Evolutionary conservation across 2,329 filamentous ascomycete genomes (phyloP).

Genomic region (Meredithiella fracta): DNA sequence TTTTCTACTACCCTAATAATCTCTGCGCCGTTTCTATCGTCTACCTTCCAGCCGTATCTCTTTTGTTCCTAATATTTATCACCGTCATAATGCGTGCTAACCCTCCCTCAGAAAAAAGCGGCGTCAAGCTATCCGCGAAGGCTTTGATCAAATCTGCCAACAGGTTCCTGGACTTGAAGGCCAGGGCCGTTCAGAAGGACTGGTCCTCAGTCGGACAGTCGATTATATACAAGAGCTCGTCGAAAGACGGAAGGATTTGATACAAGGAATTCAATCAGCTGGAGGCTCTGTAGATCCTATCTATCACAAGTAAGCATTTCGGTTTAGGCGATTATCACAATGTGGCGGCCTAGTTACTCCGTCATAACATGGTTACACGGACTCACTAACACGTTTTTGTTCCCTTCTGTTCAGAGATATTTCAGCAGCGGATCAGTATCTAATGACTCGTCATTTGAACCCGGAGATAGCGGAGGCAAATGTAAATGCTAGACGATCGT

Average conservation of each 20-base stretch:
- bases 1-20: no score
- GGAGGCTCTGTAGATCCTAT: constrained; percentile 36
- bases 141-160: constrained; percentile 65
- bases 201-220: constrained; percentile 59
- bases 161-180: constrained; percentile 70
- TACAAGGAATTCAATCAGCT: constrained; percentile 40
- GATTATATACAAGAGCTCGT: constrained; percentile 48
- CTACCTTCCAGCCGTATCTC: not conserved
- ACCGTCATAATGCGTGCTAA: constrained; percentile 14
- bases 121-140: constrained; percentile 54
- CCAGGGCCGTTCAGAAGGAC: constrained; percentile 68
- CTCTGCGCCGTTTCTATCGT: no score
- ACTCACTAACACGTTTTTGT: not conserved
- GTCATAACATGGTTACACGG: not conserved
- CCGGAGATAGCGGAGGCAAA: not conserved
- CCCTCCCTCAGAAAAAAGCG: constrained; percentile 27
- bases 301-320: constrained; percentile 9
- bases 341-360: constrained; percentile 13
- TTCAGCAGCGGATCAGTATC: constrained; percentile 6
- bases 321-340: not conserved
- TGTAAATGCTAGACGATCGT: not conserved
- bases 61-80: not conserved
- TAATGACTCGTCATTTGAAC: constrained; percentile 4
- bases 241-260: constrained; percentile 38
- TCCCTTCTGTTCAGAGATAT: constrained; percentile 5